Conservation (phyloP, 2,329 filamentous ascomycete genomes). For the Epichloe gansuensis region DNA sequence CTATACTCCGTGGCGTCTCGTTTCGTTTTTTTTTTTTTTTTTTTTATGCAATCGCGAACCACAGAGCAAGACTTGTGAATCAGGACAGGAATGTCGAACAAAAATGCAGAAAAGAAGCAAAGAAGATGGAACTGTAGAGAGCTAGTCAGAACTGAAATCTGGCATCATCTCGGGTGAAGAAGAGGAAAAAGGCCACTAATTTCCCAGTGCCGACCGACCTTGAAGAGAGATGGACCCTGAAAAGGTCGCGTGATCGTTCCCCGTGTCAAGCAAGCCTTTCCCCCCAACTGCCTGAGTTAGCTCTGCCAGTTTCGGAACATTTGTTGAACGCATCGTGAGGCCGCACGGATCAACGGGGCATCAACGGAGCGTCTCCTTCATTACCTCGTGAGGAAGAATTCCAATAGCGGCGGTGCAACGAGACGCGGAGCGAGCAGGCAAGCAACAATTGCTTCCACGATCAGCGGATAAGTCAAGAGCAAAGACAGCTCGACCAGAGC, state of each 20-base stretch:
- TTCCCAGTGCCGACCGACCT: conserved; percentile 1
- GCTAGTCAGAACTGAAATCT: neutral
- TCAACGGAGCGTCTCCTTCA: neutral
- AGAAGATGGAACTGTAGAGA: neutral
- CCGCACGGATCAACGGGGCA: conserved; percentile 1
- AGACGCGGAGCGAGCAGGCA: neutral
- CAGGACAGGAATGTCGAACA: neutral
- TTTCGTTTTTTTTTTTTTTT: neutral
- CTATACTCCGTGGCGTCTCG: too few species aligned
- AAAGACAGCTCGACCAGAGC: neutral
- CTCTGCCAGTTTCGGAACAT: neutral
- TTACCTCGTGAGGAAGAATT: neutral
- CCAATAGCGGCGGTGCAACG: neutral
- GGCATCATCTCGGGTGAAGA: neutral
- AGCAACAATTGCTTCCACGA: neutral
- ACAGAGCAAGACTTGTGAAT: neutral
- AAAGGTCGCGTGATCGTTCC: conserved; percentile 10
- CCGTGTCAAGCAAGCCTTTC: neutral
- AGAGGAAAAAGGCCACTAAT: neutral
- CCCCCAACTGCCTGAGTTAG: neutral
- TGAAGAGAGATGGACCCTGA: conserved; percentile 3
- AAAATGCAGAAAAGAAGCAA: neutral
- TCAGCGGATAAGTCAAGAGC: neutral
- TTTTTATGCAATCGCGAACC: neutral
- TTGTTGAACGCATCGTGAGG: conserved; percentile 7